Base-by-base conservation (phyloP, 129 eudicot genomes). In the Helichrysum umbraculigerum region DNA sequence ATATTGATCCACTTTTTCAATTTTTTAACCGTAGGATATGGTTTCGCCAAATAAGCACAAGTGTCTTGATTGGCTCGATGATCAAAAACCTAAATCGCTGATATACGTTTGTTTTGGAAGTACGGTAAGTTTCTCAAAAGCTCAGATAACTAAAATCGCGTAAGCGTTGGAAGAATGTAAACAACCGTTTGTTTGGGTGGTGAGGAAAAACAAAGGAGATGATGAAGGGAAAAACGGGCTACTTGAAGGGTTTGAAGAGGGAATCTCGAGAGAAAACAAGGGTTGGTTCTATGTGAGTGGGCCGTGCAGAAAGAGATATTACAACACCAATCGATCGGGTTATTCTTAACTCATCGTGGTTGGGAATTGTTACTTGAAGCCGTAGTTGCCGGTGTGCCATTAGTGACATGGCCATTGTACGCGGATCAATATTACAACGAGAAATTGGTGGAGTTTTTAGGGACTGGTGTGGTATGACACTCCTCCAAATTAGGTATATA, bases 341-440 rank as follows among this genome's bases (percentile, higher is more conserved):
- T 83, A 33, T 85, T 87, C 68, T 28, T 87, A 82, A 85, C 69
- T 6, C 89, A 87, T 12, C 85, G 89, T 47, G 88, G 91, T 12
- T 84, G 89, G 92, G 79, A 83, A 74, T 88, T 87, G 28, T 25
- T 25, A 25, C 28, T 25, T 25, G 28, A 25, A 25, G 28, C 28
- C 28, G 28, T 25, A 25, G 71, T 72, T 17, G 61, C 78, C 0
- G 87, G 92, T 4, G 89, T 87, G 71, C 85, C 87, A 0, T 10
- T 85, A 62, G 58, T 85, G 14, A 85, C 85, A 6, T 87, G 86
- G 87, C 87, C 89, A 0, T 59, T 79, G 22, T 81, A 29, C 10
- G 85, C 82, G 0, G 92, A 87, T 9, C 87, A 85, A 0, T 85
- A 79, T 70, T 85, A 66, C 58, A 83, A 71, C 54, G 86, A 84